Evolutionary conservation across 2,329 filamentous ascomycete species (phyloP).

Genomic region (Cyphellophora europaea): DNA sequence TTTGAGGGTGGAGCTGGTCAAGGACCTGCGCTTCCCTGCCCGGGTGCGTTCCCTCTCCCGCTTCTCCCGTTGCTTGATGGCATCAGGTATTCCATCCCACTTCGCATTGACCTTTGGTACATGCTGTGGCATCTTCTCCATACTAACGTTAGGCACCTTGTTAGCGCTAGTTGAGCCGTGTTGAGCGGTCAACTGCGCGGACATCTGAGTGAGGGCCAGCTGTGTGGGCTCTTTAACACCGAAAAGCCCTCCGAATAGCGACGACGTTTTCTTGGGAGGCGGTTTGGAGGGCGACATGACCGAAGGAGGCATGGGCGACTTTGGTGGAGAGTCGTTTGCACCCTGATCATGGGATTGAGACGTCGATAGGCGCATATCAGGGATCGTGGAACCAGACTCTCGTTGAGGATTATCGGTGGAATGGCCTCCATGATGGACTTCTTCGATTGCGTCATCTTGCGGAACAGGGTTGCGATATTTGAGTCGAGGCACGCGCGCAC

Average conservation of each 20-base stretch:
- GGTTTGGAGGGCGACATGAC: background rate
- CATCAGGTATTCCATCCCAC: conserved; percentile 43
- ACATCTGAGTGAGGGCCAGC: conserved; percentile 35
- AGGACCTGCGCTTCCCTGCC: conserved; percentile 2
- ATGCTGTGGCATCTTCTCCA: conserved; percentile 36
- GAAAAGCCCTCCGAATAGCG: conserved; percentile 35
- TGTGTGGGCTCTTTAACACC: conserved; percentile 41
- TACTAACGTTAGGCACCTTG: conserved; percentile 28
- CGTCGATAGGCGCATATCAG: no score
- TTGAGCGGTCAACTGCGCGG: conserved; percentile 25
- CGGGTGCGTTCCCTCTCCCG: conserved; percentile 8
- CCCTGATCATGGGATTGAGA: no score
- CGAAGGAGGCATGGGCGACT: background rate
- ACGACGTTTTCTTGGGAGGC: conserved; percentile 23
- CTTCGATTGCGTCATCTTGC: no score
- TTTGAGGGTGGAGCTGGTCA: conserved; percentile 2
- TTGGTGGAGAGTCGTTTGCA: background rate
- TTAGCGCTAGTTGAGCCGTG: conserved; percentile 29
- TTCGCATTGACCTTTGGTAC: conserved; percentile 46
- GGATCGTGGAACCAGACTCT: no score
- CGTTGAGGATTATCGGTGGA: no score
- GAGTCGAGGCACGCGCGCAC: no score
- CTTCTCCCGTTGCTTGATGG: conserved; percentile 25
- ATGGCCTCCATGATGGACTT: no score
- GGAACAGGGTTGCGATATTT: no score